Conservation (phyloP, 225 moss, liverwort and hornwort genomes). For the Ulota crispa region DNA sequence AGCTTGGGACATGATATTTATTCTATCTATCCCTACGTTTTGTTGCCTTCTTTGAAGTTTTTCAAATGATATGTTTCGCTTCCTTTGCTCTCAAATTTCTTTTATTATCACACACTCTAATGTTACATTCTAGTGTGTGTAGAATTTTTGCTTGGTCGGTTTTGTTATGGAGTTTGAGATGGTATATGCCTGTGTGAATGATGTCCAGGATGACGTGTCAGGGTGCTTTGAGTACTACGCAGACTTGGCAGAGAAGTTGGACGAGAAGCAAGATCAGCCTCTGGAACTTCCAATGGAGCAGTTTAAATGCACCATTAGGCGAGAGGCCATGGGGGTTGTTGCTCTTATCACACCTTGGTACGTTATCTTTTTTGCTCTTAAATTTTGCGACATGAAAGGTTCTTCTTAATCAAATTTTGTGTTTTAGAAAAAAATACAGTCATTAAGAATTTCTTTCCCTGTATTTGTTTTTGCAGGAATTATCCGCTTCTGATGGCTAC, state of each 20-base stretch:
- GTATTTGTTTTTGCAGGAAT: slow-evolving; percentile 61
- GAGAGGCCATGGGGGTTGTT: slow-evolving; percentile 85
- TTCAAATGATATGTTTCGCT: too few relatives aligned
- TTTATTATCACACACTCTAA: too few relatives aligned
- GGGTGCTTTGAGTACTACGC: slow-evolving; percentile 99
- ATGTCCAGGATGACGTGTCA: slow-evolving; percentile 89
- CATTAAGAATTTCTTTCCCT: not conserved
- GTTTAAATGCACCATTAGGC: slow-evolving; percentile 75
- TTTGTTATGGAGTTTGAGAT: not conserved
- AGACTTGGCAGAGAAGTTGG: slow-evolving; percentile 88
- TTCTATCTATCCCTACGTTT: too few relatives aligned
- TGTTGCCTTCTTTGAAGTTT: too few relatives aligned
- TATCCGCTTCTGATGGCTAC: slow-evolving; percentile 97
- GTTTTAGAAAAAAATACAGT: too few relatives aligned
- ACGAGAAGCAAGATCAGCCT: slow-evolving; percentile 70
- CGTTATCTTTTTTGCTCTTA: not conserved
- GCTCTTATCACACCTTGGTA: slow-evolving; percentile 97
- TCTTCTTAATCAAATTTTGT: too few relatives aligned
- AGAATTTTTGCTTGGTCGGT: not conserved
- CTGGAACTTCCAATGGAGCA: slow-evolving; percentile 91
- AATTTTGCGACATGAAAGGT: too few relatives aligned
- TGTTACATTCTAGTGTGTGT: not conserved
- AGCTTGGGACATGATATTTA: too few relatives aligned
- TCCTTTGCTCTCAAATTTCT: too few relatives aligned
- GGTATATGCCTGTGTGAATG: slow-evolving; percentile 9